Conservation (phyloP, 179 eudicot species). For the Beta macrorhiza region DNA sequence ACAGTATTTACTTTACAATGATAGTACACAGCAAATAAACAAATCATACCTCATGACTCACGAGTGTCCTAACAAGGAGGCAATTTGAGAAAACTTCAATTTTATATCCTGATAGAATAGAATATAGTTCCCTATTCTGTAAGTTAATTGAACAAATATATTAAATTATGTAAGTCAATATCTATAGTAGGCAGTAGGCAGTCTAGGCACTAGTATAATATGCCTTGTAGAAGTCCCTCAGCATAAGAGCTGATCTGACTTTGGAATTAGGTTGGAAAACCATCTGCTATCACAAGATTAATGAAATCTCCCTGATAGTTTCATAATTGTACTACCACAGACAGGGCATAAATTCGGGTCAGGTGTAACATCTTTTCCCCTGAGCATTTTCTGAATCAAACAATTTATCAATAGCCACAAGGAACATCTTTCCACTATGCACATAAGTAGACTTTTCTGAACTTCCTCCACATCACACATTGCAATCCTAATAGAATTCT, state of each 20-base stretch:
- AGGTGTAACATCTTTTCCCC: not conserved
- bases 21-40: not conserved
- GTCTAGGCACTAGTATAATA: not conserved
- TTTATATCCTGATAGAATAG: not conserved
- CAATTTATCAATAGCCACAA: not conserved
- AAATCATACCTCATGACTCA: not conserved
- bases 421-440: not conserved
- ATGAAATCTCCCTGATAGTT: too few species aligned
- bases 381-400: not conserved
- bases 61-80: not conserved
- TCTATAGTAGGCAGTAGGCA: not conserved
- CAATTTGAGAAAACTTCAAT: slow-evolving; percentile 1
- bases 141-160: not conserved
- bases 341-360: not conserved
- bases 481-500: not conserved
- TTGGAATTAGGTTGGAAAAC: not conserved
- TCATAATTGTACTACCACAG: too few species aligned
- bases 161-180: not conserved
- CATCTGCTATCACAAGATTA: not conserved
- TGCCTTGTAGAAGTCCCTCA: not conserved
- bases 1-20: not conserved
- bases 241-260: not conserved
- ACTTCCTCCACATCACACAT: not conserved
- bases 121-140: slow-evolving; percentile 7
- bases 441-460: not conserved